Base-by-base conservation (phyloP, 176 grass and related monocot genomes). In the Musa itinerans region DNA sequence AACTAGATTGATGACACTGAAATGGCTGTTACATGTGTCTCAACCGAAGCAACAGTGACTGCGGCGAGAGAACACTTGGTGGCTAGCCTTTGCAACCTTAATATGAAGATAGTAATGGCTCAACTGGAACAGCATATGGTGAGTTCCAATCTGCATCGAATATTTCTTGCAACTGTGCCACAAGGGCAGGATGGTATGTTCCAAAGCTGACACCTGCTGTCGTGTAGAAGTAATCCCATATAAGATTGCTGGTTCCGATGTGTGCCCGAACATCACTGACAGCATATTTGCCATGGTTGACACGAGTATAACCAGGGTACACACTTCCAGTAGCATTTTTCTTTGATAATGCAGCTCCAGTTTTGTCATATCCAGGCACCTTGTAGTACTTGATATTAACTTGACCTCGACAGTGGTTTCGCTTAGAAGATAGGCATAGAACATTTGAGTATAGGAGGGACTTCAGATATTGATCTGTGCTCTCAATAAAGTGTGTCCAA, bases 211-310 rank as follows among this genome's bases (percentile, higher is more conserved):
- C 94, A 8, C 94, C 94, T 0, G 87, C 83, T 1, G 94, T 97
- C 17, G 90, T 87, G 68, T 93, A 91, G 79, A 97, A 97, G 84
- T 97, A 97, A 71, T 91, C 90, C 93, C 93, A 97, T 73, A 93
- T 83, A 16, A 91, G 85, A 82, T 97, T 97, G 81, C 84, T 93
- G 67, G 94, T 93, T 61, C 90, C 94, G 0, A 93, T 86, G 82
- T 97, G 87, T 0, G 87, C 90, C 53, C 88, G 81, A 50, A 67
- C 64, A 26, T 93, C 80, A 34, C 88, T 93, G 27, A 91, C 94
- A 11, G 86, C 88, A 2, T 97, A 97, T 61, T 97, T 97, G 51
- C 90, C 94, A 20, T 97, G 94, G 83, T 93, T 93, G 52, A 97
- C 90, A 24, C 88, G 79, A 20, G 87, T 64, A 77, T 81, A 97